Evolutionary conservation across 192 early-diverging fungal genomes (phyloP).

Genomic region (Coemansia sp.): DNA sequence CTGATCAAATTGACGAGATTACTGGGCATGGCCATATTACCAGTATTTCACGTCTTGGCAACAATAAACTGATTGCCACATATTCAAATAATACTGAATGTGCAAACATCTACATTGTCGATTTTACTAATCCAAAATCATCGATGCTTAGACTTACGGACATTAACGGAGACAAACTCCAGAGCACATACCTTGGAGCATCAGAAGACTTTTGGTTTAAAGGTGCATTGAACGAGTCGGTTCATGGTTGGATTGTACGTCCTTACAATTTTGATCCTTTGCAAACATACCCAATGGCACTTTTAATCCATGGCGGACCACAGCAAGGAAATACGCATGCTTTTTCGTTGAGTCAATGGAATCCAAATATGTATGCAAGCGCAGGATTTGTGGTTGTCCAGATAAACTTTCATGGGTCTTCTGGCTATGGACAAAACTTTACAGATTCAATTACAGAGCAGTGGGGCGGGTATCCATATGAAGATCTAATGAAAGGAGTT

Average conservation of each 20-base stretch:
- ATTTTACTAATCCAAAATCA: conserved; percentile 17
- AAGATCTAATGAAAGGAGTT: conserved; percentile 73
- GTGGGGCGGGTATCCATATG: conserved; percentile 78
- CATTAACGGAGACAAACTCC: conserved; percentile 46
- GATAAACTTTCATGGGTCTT: conserved; percentile 79
- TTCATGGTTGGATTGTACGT: conserved; percentile 63
- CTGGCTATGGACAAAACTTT: conserved; percentile 78
- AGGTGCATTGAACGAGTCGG: conserved; percentile 58
- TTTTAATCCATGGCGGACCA: conserved; percentile 83
- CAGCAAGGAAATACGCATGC: conserved; percentile 68
- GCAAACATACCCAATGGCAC: conserved; percentile 71
- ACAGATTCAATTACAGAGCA: conserved; percentile 70
- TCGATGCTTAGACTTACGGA: conserved; percentile 49
- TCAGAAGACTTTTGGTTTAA: conserved; percentile 72
- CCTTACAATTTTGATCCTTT: conserved; percentile 59
- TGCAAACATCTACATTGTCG: conserved; percentile 41
- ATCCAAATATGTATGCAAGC: conserved; percentile 71
- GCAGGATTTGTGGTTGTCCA: conserved; percentile 71
- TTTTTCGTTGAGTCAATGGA: conserved; percentile 64
- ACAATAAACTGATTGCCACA: conserved; percentile 33
- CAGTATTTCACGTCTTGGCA: conserved; percentile 19
- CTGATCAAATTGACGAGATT: conserved; percentile 39
- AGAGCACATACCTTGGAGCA: conserved; percentile 46
- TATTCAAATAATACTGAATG: conserved; percentile 52
- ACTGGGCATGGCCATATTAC: conserved; percentile 22